Base-by-base conservation (phyloP, 1,139 yeast species). In the Taphrina deformans region DNA sequence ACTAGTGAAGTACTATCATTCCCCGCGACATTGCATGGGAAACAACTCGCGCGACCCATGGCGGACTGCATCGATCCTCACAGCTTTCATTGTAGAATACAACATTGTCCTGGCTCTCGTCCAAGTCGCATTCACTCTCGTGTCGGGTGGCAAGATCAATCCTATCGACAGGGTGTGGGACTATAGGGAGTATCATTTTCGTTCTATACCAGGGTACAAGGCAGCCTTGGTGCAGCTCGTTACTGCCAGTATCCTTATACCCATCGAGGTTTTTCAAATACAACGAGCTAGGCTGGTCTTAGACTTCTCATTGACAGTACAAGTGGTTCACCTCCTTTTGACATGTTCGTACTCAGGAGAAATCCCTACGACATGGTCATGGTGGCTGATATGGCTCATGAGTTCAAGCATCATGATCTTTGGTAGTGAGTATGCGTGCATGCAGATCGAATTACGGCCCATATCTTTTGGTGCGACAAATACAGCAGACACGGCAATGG, bases 381-480 rank as follows among this genome's bases (percentile, higher is more conserved):
- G 67, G 67, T 65, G 67, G 67, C 14, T 60, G 21, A 38, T 44
- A 10, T 56, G 62, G 55, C 55, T 65, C 16, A 23, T 60, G 21
- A 40, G 56, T 23, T 52, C 60, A 26, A 23, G 51, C 33, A 38
- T 45, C 31, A 38, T 65, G 56, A 59, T 61, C 23, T 65, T 65
- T 51, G 67, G 65, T 12, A 66, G 66, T 10, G 67, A 65, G 23
- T 65, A 52, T 40, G 62, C 59, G 45, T 65, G 67, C 27, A 65
- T 65, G 67, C 60, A 40, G 31, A 21, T 44, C 14, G 67, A 65
- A 33, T 24, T 65, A 12, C 40, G 38, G 14, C 67, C 67, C 35
- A 60, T 65, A 26, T 29, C 33, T 1, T 65, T 65, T 38, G 67
- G 67, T 31, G 9, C 55, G n/a, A 2, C 48, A 23, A 14, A 18